Evolutionary conservation across 345 rosid species (phyloP), one percentile per base, ranked within the genome.

Genomic region (Salix arbutifolia): DNA sequence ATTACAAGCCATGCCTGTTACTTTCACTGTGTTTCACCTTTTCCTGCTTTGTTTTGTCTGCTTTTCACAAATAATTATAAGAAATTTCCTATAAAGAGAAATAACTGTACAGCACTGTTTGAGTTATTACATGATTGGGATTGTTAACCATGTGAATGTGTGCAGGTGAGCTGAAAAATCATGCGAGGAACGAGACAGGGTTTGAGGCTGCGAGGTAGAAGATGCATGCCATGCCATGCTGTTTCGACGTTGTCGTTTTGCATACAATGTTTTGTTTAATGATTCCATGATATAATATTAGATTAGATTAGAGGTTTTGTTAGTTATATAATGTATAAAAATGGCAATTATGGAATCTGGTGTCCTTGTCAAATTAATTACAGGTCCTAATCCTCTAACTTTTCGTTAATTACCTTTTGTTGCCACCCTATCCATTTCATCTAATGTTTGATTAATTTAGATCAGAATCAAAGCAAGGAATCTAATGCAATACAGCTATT

Each of bases 131-230:
- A n/a, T 40, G 30, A 7, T 21, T 53, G 67, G 65, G 70, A 3
- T 3, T 42, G 37, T 10, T 66, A 60, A 78, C 65, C 67, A 75
- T 80, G 80, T 58, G 78, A 74, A 13, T 42, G 35, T 33, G 53
- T 19, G 85, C 94, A 93, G 99, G 88, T 16, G 77, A 19, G 78
- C 52, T 78, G 82, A 79, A 79, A 87, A 82, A 83, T 73, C 82
- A 75, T 65, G 90, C 73, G 89, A 91, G 83, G 88, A 85, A 85
- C 81, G 86, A 77, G 75, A 77, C 70, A 74, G 89, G 87, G 50
- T 77, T 83, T 76, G 90, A 76, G 84, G 87, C 80, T 18, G 68
- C 69, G 80, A 86, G 91, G 81, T 80, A 86, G 79, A 83, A 70
- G 69, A 70, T 53, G 73, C 73, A 61, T 21, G 69, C 44, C 44